These are phyloP conservation scores for Solanum gandarillasii DNA, from an alignment of 257 asterid genomes.

Conservation along the genomic window DNA sequence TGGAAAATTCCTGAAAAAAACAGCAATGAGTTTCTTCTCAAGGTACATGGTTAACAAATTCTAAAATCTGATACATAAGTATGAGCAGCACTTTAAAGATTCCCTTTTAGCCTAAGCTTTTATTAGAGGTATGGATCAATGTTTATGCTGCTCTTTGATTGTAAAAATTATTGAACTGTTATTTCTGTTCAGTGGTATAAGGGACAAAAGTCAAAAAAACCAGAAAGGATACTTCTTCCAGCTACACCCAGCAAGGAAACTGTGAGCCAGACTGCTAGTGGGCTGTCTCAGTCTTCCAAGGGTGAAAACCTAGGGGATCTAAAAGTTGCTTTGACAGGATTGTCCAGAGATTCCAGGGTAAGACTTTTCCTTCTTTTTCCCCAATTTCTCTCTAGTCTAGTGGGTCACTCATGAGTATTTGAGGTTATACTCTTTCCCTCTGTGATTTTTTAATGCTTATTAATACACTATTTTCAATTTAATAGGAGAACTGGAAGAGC, in stretches of 20 bases:
- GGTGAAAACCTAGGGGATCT: slow-evolving; percentile 51
- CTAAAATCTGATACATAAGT: background rate
- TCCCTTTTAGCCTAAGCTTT: background rate
- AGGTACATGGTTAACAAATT: slow-evolving; percentile 35
- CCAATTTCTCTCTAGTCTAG: background rate
- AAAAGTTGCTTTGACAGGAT: slow-evolving; percentile 53
- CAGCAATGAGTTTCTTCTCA: slow-evolving; percentile 56
- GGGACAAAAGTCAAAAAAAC: slow-evolving; percentile 69
- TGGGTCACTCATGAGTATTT: background rate
- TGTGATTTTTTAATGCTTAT: background rate
- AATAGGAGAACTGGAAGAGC: slow-evolving; percentile 60
- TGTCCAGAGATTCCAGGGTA: slow-evolving; percentile 40
- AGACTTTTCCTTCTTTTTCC: slow-evolving; percentile 1
- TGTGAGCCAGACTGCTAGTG: slow-evolving; percentile 26
- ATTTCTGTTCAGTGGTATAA: slow-evolving; percentile 67
- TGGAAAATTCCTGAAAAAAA: slow-evolving; percentile 87
- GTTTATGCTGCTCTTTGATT: background rate
- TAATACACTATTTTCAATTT: slow-evolving; percentile 1
- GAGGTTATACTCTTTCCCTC: background rate
- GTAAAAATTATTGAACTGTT: background rate
- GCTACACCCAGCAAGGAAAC: slow-evolving; percentile 35
- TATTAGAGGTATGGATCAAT: background rate
- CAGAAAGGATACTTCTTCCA: slow-evolving; percentile 58
- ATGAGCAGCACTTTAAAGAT: background rate
- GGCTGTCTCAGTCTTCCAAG: slow-evolving; percentile 25